Evolutionary conservation across 129 eudicot genomes (phyloP).

Genomic region (Deinandra increscens): DNA sequence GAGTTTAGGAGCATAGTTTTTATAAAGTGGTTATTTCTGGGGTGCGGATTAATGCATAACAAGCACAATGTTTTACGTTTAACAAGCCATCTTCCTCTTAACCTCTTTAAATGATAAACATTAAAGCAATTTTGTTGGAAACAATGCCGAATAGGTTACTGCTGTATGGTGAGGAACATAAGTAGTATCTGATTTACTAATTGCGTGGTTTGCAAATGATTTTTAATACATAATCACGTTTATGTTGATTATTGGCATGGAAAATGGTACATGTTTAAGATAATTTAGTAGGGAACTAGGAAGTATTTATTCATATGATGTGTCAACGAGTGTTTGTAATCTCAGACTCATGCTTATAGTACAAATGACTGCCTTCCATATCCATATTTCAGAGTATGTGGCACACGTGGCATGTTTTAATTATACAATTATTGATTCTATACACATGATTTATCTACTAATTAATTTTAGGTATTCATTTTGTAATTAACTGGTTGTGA

Average conservation of each 20-base stretch:
- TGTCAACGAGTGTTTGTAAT: not conserved
- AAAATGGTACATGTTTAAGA: not conserved
- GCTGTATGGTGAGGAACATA: not conserved
- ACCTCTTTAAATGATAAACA: not conserved
- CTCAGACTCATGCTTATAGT: not conserved
- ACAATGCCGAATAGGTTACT: not conserved
- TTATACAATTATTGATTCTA: not conserved
- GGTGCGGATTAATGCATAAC: not conserved
- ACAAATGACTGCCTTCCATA: not conserved
- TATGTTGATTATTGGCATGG: not conserved
- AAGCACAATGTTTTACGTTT: conserved; percentile 5
- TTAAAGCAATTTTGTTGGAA: not conserved
- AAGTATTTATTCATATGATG: conserved; percentile 7
- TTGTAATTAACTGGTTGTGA: not conserved
- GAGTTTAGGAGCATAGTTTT: not conserved
- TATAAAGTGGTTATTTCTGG: not conserved
- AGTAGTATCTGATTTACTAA: not conserved
- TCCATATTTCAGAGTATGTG: not conserved
- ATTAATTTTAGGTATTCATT: not conserved
- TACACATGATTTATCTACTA: not conserved
- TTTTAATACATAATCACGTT: not conserved
- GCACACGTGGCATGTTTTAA: not conserved
- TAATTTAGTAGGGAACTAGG: not conserved
- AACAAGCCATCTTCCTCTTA: not conserved
- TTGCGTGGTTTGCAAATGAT: not conserved